Evolutionary conservation across 805 yeast genomes (phyloP), one percentile per base, ranked within the genome.

Genomic region (Saturnispora silvae): DNA sequence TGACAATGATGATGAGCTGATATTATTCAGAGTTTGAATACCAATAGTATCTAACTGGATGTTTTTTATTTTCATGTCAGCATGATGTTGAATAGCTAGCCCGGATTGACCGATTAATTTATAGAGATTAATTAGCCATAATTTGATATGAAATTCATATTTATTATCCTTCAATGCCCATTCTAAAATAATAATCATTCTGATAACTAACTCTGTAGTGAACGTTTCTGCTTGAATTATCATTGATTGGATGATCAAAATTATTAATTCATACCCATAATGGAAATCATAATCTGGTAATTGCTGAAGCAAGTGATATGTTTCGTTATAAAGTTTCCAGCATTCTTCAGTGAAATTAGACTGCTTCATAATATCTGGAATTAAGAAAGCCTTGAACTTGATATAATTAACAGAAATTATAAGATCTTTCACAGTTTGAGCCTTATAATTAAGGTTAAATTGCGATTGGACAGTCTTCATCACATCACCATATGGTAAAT

Each of bases 21-120:
- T 45, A 34, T 83, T 64, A 0, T 75, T 62, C 8, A 65, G 56
- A 8, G 77, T 48, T 43, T 69, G 65, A 43, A 74, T 70, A 10
- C 77, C 70, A 33, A 81, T 54, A 0, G 83, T 70, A 49, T 87
- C 96, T 35, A 68, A 63, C 56, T 89, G 97, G 7, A 86, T 57
- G 59, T 78, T 76, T 50, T 81, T 83, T 46, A 85, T 70, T 26
- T 75, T 72, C 35, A 87, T 56, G 1, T 63, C 50, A 13, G 66
- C 55, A 53, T 70, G 85, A 32, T 75, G 70, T 6, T 54, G 51
- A 24, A 55, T 47, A 0, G 87, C 78, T 29, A 63, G 54, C 2
- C 68, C 52, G 23, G 64, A 63, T 8, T 75, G 61, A 34, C 85
- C 85, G 7, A 84, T 49, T 15, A 65, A 51, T 13, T 70, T 63